Base-by-base conservation (phyloP, 805 yeast species). In the Metschnikowia similis region DNA sequence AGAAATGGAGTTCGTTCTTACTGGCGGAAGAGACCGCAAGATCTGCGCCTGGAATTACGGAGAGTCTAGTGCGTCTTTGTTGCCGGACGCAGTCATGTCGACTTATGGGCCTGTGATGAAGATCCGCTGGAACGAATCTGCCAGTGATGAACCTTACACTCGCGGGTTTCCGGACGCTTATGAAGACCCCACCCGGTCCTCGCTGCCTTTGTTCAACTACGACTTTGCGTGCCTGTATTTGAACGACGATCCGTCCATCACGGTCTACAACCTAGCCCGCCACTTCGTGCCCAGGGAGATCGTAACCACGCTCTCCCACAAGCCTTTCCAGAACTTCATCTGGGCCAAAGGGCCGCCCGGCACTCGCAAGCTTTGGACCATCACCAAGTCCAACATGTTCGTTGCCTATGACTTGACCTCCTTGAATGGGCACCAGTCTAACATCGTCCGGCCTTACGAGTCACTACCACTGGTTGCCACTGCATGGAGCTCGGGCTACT, bases 11-110 rank as follows among this genome's bases (percentile, higher is more conserved):
- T 87, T 84, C 59, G 79, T 94, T 17, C 84, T 85, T 5, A 88
- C 96, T 17, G 97, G 97, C 13, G 99, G 99, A 7, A 76, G 97
- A 59, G 99, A 94, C 66, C 85, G 86, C 47, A 84, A 83, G 56
- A 74, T 87, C 34, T 89, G 87, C 53, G 82, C 87, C 3, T 89
- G 95, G 92, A 85, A 71, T 49, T 73, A 69, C 53, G 64, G 70
- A 2, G 75, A 70, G 13, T 36, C 56, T 6, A 35, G 58, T 4
- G 57, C 53, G 44, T 56, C 64, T 45, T 48, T 53, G 34, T 46
- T 67, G 3, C 96, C 97, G 0, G 92, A 88, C 32, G 79, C 79
- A 56, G 83, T 83, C 11, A 77, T 92, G 11, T 77, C 80, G 55
- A 82, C 95, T 0, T 83, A 94, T 8, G 85, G 85, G 13, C 87